Evolutionary conservation across 2,329 filamentous ascomycete genomes (phyloP), one percentile per base, ranked within the genome.

Genomic region (Penicillium fuscoglaucum): DNA sequence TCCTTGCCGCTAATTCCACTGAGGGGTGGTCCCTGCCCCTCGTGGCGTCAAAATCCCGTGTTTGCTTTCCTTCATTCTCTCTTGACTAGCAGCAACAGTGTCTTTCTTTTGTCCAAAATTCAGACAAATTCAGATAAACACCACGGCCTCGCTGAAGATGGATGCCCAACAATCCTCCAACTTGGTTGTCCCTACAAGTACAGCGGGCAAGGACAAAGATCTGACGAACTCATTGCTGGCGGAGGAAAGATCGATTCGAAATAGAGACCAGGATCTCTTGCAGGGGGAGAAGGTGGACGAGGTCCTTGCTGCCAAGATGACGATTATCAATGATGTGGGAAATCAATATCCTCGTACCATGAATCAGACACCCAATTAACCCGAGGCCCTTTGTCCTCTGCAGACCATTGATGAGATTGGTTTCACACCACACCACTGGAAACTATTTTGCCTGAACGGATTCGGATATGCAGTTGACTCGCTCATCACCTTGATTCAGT

Each of bases 361-460:
- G 12, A 47, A 33, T 15, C 6, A 29, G 44, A 47, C 29, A 47
- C 3, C 7, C 29, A 24, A 33, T 17, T 47, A 33, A 47, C 29
- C 13, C 19, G 12, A 17, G 45, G 19, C 13, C 7, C n/a, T 21
- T 33, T 47, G n/a, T 47, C 45, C 28, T 19, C 26, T 13, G 26
- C 37, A 66, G 59, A 51, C 76, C 8, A 78, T 79, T 47, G 83
- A 87, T 64, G 80, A 87, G 64, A 85, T 87, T 60, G 84, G 84
- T 13, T 85, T 83, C 79, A 87, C 84, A 0, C 71, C 72, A 0
- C 86, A 83, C 65, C 84, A 87, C 62, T 77, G 78, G 69, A 86
- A 86, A 69, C 74, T 87, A 0, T 87, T 87, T 71, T 82, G 82
- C 64, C 76, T 87, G 47, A 87, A 86, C 63, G 84, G 85, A 7